These are phyloP conservation scores for Nadsonia commutata DNA, from an alignment of 1,139 yeast genomes.

Conservation along the genomic window DNA sequence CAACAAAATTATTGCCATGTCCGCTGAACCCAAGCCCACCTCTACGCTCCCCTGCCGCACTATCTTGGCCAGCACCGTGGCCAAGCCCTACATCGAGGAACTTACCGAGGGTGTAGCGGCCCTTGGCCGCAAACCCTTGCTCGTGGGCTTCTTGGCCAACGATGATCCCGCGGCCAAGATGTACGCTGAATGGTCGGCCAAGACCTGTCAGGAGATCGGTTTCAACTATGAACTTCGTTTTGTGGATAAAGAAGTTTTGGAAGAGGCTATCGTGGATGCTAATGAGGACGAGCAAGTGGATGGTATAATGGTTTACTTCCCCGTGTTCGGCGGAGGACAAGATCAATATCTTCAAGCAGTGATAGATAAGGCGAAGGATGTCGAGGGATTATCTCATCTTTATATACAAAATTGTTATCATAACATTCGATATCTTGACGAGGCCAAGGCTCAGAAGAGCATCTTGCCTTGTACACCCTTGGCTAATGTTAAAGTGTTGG, in stretches of 20 bases:
- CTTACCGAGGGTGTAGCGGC: slow-evolving; percentile 41
- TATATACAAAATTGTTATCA: slow-evolving; percentile 92
- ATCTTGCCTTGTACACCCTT: slow-evolving; percentile 93
- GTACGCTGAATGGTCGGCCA: slow-evolving; percentile 94
- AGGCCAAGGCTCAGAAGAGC: slow-evolving; percentile 53
- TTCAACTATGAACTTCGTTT: slow-evolving; percentile 66
- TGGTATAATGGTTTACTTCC: slow-evolving; percentile 97
- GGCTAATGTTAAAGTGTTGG: slow-evolving; percentile 86
- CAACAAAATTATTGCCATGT: no score
- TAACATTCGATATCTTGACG: slow-evolving; percentile 72
- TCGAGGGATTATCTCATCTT: slow-evolving; percentile 83
- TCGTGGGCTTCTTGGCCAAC: slow-evolving; percentile 87
- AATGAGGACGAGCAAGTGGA: slow-evolving; percentile 62
- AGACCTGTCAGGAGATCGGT: slow-evolving; percentile 76
- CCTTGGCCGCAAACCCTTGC: slow-evolving; percentile 43
- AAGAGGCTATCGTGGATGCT: slow-evolving; percentile 68
- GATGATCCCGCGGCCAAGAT: slow-evolving; percentile 86
- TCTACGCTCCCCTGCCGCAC: slow-evolving; percentile 38
- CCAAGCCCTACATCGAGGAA: slow-evolving; percentile 68
- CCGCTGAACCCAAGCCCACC: no score
- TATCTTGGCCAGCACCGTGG: slow-evolving; percentile 73
- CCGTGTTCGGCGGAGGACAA: slow-evolving; percentile 89
- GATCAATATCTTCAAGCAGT: slow-evolving; percentile 92
- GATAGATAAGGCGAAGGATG: slow-evolving; percentile 75
- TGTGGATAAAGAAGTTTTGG: slow-evolving; percentile 69